These are phyloP conservation scores for Pinus taeda DNA, from an alignment of 75 land plant genomes.

Conservation along the genomic window DNA sequence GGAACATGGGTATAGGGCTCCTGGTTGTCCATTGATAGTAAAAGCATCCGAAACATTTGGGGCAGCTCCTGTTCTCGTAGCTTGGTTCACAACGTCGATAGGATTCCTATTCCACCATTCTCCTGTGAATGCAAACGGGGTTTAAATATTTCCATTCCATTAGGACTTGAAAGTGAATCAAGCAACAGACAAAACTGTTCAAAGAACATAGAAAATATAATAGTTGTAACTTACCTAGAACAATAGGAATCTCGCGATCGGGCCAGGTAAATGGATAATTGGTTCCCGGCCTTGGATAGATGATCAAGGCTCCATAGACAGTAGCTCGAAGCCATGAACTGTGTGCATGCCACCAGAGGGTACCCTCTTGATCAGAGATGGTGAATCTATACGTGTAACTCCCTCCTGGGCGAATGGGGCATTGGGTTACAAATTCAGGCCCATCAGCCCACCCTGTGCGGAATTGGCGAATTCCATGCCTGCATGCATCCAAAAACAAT, in stretches of 20 bases:
- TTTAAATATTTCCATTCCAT: too few relatives aligned
- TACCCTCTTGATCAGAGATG: constrained; percentile 13
- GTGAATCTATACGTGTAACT: constrained; percentile 10
- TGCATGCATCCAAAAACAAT: not conserved
- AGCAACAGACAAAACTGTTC: not conserved
- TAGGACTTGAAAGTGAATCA: too few relatives aligned
- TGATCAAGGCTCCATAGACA: constrained; percentile 16
- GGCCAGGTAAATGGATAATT: constrained; percentile 16
- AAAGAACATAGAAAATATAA: not conserved
- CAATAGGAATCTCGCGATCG: not conserved
- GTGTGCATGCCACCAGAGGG: constrained; percentile 27
- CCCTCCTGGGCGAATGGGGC: constrained; percentile 16
- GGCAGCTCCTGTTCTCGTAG: constrained; percentile 26
- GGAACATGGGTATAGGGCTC: constrained; percentile 30
- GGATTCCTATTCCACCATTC: constrained; percentile 46
- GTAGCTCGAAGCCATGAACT: constrained; percentile 20
- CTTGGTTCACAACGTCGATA: constrained; percentile 14
- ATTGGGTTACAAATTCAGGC: constrained; percentile 18
- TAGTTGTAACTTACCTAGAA: constrained; percentile 1
- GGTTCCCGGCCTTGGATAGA: constrained; percentile 13
- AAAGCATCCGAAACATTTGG: constrained; percentile 33
- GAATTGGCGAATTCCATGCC: constrained; percentile 12
- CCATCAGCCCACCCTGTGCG: constrained; percentile 16
- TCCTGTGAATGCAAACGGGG: constrained; percentile 9
- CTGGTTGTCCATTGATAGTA: constrained; percentile 44